A percentile compares a stretch with the other conserved stretches of the same genome.
phyloP scores from a whole-genome alignment of 208 protist species.

The Wallacemonas rigidus region DNA sequence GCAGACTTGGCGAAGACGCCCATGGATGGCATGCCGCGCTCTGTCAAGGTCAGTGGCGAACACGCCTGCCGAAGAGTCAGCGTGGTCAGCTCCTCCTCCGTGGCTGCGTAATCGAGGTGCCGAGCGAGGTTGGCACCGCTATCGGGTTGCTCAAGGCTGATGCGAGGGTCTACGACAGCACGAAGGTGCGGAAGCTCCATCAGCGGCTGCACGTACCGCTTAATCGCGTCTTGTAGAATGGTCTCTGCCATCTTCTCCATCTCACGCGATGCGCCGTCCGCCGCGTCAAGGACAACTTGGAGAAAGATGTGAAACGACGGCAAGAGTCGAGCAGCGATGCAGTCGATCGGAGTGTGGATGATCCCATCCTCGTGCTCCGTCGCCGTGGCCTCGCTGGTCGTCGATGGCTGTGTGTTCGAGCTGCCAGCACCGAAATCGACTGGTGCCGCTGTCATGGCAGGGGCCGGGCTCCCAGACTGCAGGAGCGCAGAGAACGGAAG shows the following conservation, averaged over 20 bases:
- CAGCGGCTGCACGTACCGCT: conserved; percentile 15
- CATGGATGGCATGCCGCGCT: conserved; percentile 14
- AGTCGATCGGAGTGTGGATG: neutral
- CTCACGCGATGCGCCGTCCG: conserved; percentile 13
- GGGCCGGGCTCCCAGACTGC: neutral
- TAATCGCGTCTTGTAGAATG: conserved; percentile 21
- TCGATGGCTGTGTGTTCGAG: neutral
- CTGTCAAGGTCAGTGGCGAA: conserved; percentile 7
- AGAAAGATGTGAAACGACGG: conserved; percentile 27
- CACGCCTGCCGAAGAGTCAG: neutral
- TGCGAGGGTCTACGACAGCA: neutral
- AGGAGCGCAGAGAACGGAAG: conserved; percentile 7
- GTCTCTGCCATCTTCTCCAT: conserved; percentile 15
- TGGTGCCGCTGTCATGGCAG: neutral
- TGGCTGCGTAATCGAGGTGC: neutral
- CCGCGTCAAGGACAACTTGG: conserved; percentile 29
- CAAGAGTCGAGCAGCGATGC: conserved; percentile 24
- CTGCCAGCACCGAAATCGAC: no score
- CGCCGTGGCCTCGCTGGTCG: neutral
- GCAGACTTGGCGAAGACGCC: conserved; percentile 10
- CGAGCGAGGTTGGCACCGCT: neutral
- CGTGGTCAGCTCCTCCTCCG: conserved; percentile 9
- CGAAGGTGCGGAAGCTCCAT: neutral
- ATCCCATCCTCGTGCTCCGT: neutral
- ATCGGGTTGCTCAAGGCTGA: neutral